These are phyloP conservation scores for Avicennia marina DNA, from an alignment of 257 asterid genomes.

Conservation along the genomic window DNA sequence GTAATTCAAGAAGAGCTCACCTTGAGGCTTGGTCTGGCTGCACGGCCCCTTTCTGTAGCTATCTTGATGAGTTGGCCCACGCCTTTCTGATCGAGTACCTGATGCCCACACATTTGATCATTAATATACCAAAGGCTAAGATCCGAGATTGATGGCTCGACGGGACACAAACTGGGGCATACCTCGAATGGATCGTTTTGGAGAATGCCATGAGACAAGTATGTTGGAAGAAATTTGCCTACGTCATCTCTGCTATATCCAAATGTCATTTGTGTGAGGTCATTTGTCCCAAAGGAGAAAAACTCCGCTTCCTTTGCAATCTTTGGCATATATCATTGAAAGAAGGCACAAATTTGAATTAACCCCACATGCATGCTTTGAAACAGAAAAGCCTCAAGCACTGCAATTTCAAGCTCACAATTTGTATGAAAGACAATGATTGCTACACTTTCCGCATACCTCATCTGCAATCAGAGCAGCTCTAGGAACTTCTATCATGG, in stretches of 20 bases:
- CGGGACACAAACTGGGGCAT: constrained; percentile 1
- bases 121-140: too few relatives aligned
- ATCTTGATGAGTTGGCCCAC: constrained; percentile 93
- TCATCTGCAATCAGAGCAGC: constrained; percentile 97
- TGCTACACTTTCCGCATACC: constrained; percentile 48
- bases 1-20: constrained; percentile 32
- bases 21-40: constrained; percentile 88
- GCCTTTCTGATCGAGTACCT: constrained; percentile 78
- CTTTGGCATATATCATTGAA: too few relatives aligned
- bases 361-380: neutral
- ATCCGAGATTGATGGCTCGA: too few relatives aligned
- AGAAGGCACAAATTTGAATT: too few relatives aligned
- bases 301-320: constrained; percentile 97
- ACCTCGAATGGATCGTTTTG: constrained; percentile 96
- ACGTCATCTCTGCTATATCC: constrained; percentile 98
- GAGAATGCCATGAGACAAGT: constrained; percentile 85
- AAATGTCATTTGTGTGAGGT: constrained; percentile 93
- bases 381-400: neutral
- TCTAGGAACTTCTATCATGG: constrained; percentile 95
- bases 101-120: neutral
- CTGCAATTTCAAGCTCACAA: too few relatives aligned
- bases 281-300: constrained; percentile 95
- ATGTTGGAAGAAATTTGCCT: constrained; percentile 86
- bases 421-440: too few relatives aligned
- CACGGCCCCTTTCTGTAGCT: constrained; percentile 89